phyloP scores from a whole-genome alignment of 2,329 filamentous ascomycete genomes.

The Alternaria arbusti region DNA sequence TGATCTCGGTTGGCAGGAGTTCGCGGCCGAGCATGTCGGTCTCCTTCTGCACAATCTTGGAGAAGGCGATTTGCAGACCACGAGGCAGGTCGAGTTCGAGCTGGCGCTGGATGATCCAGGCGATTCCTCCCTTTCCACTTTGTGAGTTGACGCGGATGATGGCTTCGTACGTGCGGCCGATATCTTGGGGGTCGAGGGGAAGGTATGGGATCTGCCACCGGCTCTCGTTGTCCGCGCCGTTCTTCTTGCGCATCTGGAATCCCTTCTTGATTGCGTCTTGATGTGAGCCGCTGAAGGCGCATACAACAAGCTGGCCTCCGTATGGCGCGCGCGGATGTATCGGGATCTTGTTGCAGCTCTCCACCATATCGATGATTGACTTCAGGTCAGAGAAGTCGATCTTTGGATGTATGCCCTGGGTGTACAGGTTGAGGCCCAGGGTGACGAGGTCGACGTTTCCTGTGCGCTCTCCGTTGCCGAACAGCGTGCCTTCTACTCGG shows the following conservation, averaged over 20 bases:
- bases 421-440: constrained; percentile 91
- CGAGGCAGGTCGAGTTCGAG: constrained; percentile 92
- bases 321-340: constrained; percentile 90
- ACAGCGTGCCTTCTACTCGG: constrained; percentile 90
- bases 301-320: constrained; percentile 88
- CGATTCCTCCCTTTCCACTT: constrained; percentile 90
- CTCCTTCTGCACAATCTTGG: constrained; percentile 80
- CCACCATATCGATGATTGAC: constrained; percentile 84
- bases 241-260: constrained; percentile 72
- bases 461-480: constrained; percentile 93
- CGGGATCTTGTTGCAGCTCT: constrained; percentile 93
- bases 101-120: constrained; percentile 90
- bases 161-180: constrained; percentile 95
- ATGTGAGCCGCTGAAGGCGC: constrained; percentile 88
- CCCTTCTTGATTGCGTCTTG: constrained; percentile 96
- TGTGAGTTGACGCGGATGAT: constrained; percentile 98
- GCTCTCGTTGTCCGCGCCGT: constrained; percentile 66
- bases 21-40: constrained; percentile 85
- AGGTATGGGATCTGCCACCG: constrained; percentile 89
- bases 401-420: constrained; percentile 82
- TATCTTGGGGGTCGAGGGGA: constrained; percentile 89
- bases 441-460: constrained; percentile 96
- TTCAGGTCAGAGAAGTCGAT: constrained; percentile 93
- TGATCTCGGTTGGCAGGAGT: constrained; percentile 82
- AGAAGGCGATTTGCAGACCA: constrained; percentile 90